Base-by-base conservation (phyloP, 371 early-diverging fungal species). In the Thermomucor indicae-seudaticae region DNA sequence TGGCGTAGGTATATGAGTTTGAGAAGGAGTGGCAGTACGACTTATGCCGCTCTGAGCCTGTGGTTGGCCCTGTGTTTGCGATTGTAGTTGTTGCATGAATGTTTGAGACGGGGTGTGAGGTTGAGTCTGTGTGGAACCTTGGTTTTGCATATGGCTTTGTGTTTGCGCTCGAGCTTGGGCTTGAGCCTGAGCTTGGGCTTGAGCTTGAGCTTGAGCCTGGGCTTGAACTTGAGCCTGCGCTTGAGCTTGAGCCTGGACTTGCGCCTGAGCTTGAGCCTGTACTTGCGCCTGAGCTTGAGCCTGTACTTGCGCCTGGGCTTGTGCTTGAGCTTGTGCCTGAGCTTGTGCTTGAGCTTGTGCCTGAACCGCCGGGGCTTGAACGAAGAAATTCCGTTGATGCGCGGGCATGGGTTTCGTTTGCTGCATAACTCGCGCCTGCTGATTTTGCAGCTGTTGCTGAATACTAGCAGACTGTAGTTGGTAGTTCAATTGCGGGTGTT, bases 1-100 rank as follows among this genome's bases (percentile, higher is more conserved):
- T 23, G 69, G 79, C 17, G 72, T 75, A 6, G 74, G 55, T 2
- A 61, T 55, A 53, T 63, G 60, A 14, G 74, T 70, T 12, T 62
- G 70, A 2, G 62, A 50, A 41, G 62, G 72, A 25, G 66, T 67
- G 12, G 59, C 63, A n/a, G 47, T 54, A 8, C 38, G 31, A 31
- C 23, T 42, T 47, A 54, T 25, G 54, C 29, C 17, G 41, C 29
- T 60, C 56, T 65, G 73, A 16, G 60, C 55, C 31, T 47, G 47
- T 2, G 49, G 58, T 31, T 59, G 60, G 27, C 43, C 35, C n/a
- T 56, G 57, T 1, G 43, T 28, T 23, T 49, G 47, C 8, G 38
- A 31, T 24, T 54, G 58, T 0, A 48, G 43, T 22, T 61, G 57
- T 25, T 47, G 47, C n/a, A 47, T 7, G 19, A 32, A 35, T 2